Evolutionary conservation across 2,329 filamentous ascomycete species (phyloP).

Genomic region (Orbilia blumenaviensis): DNA sequence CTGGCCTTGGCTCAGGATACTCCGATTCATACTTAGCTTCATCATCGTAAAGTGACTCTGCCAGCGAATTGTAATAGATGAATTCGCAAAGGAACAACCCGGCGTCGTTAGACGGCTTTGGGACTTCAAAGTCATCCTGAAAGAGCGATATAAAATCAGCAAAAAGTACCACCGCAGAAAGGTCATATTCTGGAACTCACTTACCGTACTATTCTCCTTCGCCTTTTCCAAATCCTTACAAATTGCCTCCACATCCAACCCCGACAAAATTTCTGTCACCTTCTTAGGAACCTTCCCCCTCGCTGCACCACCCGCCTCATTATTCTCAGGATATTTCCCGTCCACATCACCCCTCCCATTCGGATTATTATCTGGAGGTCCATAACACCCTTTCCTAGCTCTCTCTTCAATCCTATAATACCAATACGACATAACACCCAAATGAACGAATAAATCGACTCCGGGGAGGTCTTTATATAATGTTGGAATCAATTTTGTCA

Average conservation of each 20-base stretch:
- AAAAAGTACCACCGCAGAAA: no score
- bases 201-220: constrained; percentile 22
- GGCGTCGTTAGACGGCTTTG: constrained; percentile 24
- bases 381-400: constrained; percentile 29
- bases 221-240: constrained; percentile 25
- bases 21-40: constrained; percentile 32
- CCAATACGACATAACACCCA: constrained; percentile 29
- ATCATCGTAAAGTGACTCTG: constrained; percentile 29
- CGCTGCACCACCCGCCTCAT: constrained; percentile 24
- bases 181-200: background rate
- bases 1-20: constrained; percentile 32
- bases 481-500: constrained; percentile 32
- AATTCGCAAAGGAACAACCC: constrained; percentile 49
- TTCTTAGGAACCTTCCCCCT: constrained; percentile 35
- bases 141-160: background rate
- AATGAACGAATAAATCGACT: constrained; percentile 46
- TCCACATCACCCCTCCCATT: constrained; percentile 33
- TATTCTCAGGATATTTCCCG: constrained; percentile 19
- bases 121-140: constrained; percentile 26
- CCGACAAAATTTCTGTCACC: constrained; percentile 24
- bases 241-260: constrained; percentile 34
- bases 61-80: constrained; percentile 46
- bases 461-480: constrained; percentile 38
- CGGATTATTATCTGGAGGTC: constrained; percentile 12
- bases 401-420: constrained; percentile 41